Base-by-base conservation (phyloP, 2,329 filamentous ascomycete species). In the Capronia coronata region DNA sequence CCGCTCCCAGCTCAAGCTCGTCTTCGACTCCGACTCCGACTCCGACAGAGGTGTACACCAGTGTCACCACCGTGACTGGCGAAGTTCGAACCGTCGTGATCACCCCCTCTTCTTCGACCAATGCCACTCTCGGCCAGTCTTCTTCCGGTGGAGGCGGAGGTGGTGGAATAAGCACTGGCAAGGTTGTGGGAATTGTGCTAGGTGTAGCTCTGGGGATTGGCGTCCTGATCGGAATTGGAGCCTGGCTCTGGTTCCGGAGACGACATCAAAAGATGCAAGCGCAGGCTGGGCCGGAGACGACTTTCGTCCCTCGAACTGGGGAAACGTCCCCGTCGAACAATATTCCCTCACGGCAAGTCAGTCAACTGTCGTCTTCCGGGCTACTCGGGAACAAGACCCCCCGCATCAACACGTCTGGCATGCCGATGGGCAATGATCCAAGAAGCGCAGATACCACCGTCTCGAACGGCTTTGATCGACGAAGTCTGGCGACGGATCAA, bases 161-260 rank as follows among this genome's bases (percentile, higher is more conserved):
- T 16, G 58, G 62, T 10, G 48, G n/a, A n/a, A n/a, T 72, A 29
- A 68, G 65, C 29, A 65, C 64, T 14, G 71, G 71, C 25, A 64
- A 66, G 9, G 69, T 73, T 49, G 70, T 69, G 4, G 71, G 71
- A 22, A 67, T 72, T 43, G 68, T 71, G 2, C 62, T 73, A 22
- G 71, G 70, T 49, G 61, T 67, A 10, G 54, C 71, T 16, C 63
- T 67, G 40, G 70, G 65, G 27, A 53, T 68, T 14, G 69, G 64
- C 34, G 54, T 67, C 14, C 43, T 72, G 11, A 60, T 65, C 11
- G 68, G 62, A n/a, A 49, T 67, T n/a, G 56, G 67, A 8, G 61
- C 71, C 49, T 64, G 67, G 57, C 54, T 70, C 42, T 67, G 68
- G 56, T 65, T 65, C 44, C 64, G 65, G 40, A 65, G 63, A 42